A percentile compares a stretch with the other conserved stretches of the same genome.
Evolutionary conservation across 768 basidiomycete genomes (phyloP).

Genomic region (Phaffia tasmanica): DNA sequence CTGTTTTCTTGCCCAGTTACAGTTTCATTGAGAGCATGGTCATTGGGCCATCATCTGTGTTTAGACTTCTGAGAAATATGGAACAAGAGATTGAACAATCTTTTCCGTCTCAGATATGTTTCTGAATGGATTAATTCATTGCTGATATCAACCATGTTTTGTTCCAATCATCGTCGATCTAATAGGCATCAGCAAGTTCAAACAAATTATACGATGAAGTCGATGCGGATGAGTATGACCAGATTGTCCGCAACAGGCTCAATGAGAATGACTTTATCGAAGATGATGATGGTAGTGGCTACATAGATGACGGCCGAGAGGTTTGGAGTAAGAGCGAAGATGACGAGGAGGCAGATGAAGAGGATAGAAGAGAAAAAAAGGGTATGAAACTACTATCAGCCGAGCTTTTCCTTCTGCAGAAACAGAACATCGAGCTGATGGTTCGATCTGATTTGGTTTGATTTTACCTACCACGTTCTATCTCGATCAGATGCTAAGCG

Average conservation of each 20-base stretch:
- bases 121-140: not conserved
- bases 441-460: not conserved
- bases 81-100: no score
- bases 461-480: not conserved
- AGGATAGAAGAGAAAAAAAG: constrained; percentile 36
- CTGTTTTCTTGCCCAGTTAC: constrained; percentile 1
- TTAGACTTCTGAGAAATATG: no score
- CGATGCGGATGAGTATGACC: constrained; percentile 73
- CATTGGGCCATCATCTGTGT: not conserved
- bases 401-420: constrained; percentile 18
- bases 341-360: constrained; percentile 41
- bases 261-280: constrained; percentile 87
- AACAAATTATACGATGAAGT: constrained; percentile 75
- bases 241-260: constrained; percentile 70
- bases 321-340: constrained; percentile 46
- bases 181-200: constrained; percentile 44
- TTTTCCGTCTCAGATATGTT: not conserved
- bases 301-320: constrained; percentile 94
- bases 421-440: not conserved
- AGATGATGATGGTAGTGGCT: constrained; percentile 82
- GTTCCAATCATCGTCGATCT: not conserved
- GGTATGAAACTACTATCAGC: constrained; percentile 23
- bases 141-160: not conserved
- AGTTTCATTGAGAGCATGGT: not conserved
- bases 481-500: constrained; percentile 14